These are phyloP conservation scores for Melocanna baccifera DNA, from an alignment of 176 grass and related monocot species.

Conservation along the genomic window DNA sequence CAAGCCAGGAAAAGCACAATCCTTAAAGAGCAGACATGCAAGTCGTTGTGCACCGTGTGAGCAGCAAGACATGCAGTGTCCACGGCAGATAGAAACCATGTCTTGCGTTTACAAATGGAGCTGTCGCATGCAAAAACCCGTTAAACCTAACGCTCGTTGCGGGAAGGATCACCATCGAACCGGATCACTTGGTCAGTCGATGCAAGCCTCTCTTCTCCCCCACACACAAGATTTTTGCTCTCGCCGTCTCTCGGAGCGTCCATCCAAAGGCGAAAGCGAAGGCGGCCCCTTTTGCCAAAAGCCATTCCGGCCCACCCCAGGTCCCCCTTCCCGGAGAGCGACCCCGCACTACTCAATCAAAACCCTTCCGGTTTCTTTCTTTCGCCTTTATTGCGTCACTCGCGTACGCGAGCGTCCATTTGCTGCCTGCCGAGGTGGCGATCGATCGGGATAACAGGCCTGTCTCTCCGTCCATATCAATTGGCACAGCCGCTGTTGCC, in stretches of 20 bases:
- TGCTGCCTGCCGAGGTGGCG: neutral
- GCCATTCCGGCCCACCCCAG: neutral
- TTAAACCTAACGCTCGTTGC: neutral
- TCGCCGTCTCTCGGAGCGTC: conserved; percentile 16
- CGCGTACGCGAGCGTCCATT: neutral
- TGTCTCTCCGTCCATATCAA: neutral
- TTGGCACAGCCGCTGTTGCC: neutral
- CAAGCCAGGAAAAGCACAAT: neutral
- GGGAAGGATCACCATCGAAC: neutral
- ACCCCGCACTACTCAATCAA: neutral
- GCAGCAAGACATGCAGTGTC: neutral
- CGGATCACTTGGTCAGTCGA: neutral
- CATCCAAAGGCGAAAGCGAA: conserved; percentile 12
- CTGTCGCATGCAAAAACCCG: neutral
- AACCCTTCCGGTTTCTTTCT: neutral
- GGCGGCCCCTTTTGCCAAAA: conserved; percentile 34
- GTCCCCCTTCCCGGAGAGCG: neutral
- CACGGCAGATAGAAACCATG: neutral
- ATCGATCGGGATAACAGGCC: neutral
- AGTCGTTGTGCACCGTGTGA: neutral
- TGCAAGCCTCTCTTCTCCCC: neutral
- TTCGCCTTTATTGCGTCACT: neutral
- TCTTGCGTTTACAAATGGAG: neutral
- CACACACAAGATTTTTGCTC: conserved; percentile 20
- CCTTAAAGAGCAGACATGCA: neutral